Evolutionary conservation across 805 yeast species (phyloP), one percentile per base, ranked within the genome.

Genomic region (Kodamaea jinghongensis): DNA sequence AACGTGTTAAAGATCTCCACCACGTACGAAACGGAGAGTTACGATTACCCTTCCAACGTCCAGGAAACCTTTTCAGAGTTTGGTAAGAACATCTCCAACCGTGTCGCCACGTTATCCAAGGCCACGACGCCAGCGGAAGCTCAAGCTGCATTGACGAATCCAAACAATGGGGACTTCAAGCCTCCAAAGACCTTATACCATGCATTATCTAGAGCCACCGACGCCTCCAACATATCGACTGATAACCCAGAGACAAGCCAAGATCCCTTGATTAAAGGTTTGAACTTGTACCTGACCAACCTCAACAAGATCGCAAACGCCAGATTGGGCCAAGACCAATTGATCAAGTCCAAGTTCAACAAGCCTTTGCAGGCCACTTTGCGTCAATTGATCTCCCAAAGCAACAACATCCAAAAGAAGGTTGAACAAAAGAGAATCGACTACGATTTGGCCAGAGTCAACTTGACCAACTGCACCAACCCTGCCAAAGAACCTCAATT

Each of bases 61-160:
- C 76, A 76, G 52, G 96, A 87, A 56, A 79, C 89, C n/a, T 76
- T 86, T 47, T 71, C 74, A 36, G 90, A 83, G 46, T 74, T 85
- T 43, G 81, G 88, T 38, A 80, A 80, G 62, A 75, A 74, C 48
- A 72, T 86, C 44, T 70, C 81, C 37, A 70, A 73, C 39, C 77
- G 86, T 50, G 82, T 86, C 34, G 70, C 75, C 43, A 84, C 79
- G 45, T 70, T 86, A 44, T 76, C 89, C 12, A 76, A 74, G 55
- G 95, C 89, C 10, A 74, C 83, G 34, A 73, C 84, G 16, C 86
- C 91, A 1, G 75, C 79, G n/a, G 95, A 86, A 58, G 91, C 90
- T 4, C 93, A 86, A 65, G 78, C 84, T 10, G 84, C 86, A 10
- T 58, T 70, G 46, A 65, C 84, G 29, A 67, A 75, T 39, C 61